Evolutionary conservation across 2,329 filamentous ascomycete species (phyloP).

Genomic region (Emmonsiellopsis sp.): DNA sequence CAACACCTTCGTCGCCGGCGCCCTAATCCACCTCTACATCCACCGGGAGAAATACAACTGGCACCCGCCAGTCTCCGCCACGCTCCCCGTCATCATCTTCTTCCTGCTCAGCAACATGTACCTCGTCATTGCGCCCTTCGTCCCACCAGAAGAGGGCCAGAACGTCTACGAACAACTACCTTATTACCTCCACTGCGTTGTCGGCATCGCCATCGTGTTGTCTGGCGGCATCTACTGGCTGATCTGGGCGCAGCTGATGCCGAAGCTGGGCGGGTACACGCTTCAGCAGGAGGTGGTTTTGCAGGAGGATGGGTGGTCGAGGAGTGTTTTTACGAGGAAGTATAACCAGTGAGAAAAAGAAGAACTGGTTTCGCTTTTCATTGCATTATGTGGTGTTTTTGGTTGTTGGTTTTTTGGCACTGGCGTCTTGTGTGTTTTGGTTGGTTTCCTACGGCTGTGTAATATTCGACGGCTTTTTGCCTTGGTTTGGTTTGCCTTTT

Average conservation of each 20-base stretch:
- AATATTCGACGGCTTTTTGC: too few relatives aligned
- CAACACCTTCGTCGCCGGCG: constrained; percentile 32
- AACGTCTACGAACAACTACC: constrained; percentile 38
- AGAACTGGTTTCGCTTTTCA: not conserved
- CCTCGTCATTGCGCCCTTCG: constrained; percentile 50
- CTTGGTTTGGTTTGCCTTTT: too few relatives aligned
- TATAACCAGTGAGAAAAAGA: not conserved
- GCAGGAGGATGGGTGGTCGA: constrained; percentile 9
- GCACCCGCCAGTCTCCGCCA: constrained; percentile 47
- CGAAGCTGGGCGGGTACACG: constrained; percentile 5
- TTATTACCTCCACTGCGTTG: constrained; percentile 40
- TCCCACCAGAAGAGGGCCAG: constrained; percentile 34
- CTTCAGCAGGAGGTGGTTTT: constrained; percentile 8
- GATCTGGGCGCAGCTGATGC: constrained; percentile 9
- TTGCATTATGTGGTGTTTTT: too few relatives aligned
- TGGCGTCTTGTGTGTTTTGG: too few relatives aligned
- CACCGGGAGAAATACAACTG: constrained; percentile 29
- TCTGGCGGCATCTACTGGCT: constrained; percentile 39
- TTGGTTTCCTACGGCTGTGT: too few relatives aligned
- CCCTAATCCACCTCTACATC: constrained; percentile 39
- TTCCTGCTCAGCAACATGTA: constrained; percentile 54
- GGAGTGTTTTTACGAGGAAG: constrained; percentile 4
- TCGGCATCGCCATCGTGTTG: constrained; percentile 37
- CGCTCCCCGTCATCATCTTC: constrained; percentile 46
- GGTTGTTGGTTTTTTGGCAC: too few relatives aligned